phyloP scores from a whole-genome alignment of 1,139 yeast genomes.

The Sugiyamaella castrensis region DNA sequence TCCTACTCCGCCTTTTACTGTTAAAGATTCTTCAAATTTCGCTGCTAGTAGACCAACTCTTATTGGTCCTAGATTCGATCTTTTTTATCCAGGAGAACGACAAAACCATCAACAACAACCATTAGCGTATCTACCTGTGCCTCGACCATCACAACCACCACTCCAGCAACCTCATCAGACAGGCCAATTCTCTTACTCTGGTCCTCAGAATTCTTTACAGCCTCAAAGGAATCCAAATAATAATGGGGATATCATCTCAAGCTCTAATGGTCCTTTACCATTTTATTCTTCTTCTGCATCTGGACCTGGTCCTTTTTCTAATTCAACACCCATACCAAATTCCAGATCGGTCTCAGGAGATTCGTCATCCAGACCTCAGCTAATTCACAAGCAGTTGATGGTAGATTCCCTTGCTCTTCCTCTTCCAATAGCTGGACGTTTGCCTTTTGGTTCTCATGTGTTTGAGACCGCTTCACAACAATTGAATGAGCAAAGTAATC shows the following conservation, averaged over 20 bases:
- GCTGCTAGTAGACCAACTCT: slow-evolving; percentile 16
- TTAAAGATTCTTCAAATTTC: slow-evolving; percentile 10
- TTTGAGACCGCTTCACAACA: too few species aligned
- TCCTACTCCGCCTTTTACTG: background rate
- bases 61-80: slow-evolving; percentile 20
- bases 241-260: too few species aligned
- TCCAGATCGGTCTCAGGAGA: background rate
- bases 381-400: slow-evolving; percentile 4
- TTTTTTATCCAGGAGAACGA: too few species aligned
- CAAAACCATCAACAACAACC: too few species aligned
- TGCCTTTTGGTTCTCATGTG: background rate
- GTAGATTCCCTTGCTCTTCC: slow-evolving; percentile 7
- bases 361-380: too few species aligned
- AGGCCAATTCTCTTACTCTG: background rate
- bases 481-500: too few species aligned
- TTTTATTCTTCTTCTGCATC: background rate
- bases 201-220: too few species aligned
- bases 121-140: slow-evolving; percentile 1
- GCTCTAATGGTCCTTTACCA: too few species aligned
- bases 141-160: slow-evolving; percentile 1
- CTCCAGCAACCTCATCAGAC: background rate
- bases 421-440: slow-evolving; percentile 2
- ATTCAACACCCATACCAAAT: slow-evolving; percentile 5
- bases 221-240: too few species aligned
- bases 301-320: background rate